Conservation (phyloP, 345 rosid species). For the Bruguiera sexangula region DNA sequence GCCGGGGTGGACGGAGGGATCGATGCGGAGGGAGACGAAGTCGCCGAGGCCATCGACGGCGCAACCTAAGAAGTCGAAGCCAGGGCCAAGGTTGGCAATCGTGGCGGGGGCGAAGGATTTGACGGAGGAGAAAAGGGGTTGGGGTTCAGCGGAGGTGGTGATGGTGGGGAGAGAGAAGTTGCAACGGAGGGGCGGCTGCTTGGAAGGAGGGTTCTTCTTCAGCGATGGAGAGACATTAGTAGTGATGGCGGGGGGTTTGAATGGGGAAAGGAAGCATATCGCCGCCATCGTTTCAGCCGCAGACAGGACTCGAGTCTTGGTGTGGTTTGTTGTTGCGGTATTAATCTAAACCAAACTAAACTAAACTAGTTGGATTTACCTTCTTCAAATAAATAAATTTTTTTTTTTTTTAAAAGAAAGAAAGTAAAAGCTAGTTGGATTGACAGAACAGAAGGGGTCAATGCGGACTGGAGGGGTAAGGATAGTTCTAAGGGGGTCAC, state of each 20-base stretch:
- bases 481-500: too few relatives aligned
- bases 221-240: not conserved
- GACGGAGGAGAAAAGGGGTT: constrained; percentile 72
- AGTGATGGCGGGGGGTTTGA: constrained; percentile 29
- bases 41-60: constrained; percentile 90
- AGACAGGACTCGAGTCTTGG: too few relatives aligned
- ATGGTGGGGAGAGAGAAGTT: constrained; percentile 42
- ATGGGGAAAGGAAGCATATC: constrained; percentile 40
- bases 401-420: too few relatives aligned
- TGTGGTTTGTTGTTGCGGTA: too few relatives aligned
- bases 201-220: not conserved
- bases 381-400: too few relatives aligned
- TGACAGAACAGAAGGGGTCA: too few relatives aligned
- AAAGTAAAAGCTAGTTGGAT: too few relatives aligned
- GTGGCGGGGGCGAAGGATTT: constrained; percentile 85
- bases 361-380: too few relatives aligned
- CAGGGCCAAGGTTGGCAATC: constrained; percentile 85
- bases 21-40: constrained; percentile 53
- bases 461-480: too few relatives aligned
- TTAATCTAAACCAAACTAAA: too few relatives aligned
- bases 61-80: constrained; percentile 86
- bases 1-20: constrained; percentile 63
- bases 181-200: constrained; percentile 39
- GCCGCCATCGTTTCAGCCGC: constrained; percentile 18
- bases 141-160: constrained; percentile 50